Evolutionary conservation across 768 basidiomycete genomes (phyloP), one percentile per base, ranked within the genome.

Genomic region (Crassisporium funariophilum): DNA sequence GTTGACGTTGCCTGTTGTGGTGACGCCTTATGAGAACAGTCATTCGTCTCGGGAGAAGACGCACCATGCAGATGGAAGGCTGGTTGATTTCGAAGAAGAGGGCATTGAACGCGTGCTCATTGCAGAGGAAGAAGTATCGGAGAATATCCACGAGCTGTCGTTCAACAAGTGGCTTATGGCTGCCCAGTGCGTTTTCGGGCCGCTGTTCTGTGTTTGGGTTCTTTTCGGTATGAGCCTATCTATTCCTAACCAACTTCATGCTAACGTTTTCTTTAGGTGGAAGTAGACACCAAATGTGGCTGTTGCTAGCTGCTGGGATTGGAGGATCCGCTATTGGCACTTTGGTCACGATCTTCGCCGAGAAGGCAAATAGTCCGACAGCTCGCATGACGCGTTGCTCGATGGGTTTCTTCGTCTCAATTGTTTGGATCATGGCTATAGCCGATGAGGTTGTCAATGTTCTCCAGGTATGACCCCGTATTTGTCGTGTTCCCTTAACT

Each of bases 351-450:
- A 60, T 81, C 0, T 84, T 84, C 57, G 78, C 79, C 1, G 74
- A 77, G 5, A 75, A 78, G 33, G 86, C 89, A 2, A 70, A 74
- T 15, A 75, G 81, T 51, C 72, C 76, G 4, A 59, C 77, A 11
- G 75, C 80, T 36, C 77, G 82, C 46, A 75, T 93, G 67, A 75
- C 79, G 8, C 78, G 94, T 8, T 95, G 92, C 60, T 86, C 84
- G 17, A 85, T 95, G 76, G 95, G 97, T 0, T 99, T 99, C 69
- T 63, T 85, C 16, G 86, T 95, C 20, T 78, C 93, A 2, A 81
- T 98, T 50, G 84, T 98, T 6, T 99, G 97, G 95, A 98, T 99
- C 57, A 95, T 98, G 83, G 93, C 89, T 5, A 94, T 98, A 38
- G 94, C 95, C 1, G 94, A 97, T 62, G 95, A 98, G 63, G 93